phyloP scores from a whole-genome alignment of 768 basidiomycete genomes.

The Fistulinella prunicolor region DNA sequence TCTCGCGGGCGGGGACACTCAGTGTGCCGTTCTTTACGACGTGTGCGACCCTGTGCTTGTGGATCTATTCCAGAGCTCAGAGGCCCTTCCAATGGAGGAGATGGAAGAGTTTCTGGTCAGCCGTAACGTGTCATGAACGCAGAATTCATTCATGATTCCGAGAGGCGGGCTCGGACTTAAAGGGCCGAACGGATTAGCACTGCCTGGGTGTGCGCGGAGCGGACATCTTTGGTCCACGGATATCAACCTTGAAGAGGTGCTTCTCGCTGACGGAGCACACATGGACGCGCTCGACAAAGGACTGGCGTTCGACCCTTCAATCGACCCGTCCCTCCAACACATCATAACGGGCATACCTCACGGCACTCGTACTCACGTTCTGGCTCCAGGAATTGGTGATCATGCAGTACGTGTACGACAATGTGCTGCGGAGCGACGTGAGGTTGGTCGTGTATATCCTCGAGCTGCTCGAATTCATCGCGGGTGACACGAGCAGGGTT shows the following conservation, averaged over 20 bases:
- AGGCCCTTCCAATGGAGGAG: slow-evolving; percentile 93
- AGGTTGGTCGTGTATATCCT: slow-evolving; percentile 77
- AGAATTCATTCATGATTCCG: slow-evolving; percentile 80
- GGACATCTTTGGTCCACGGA: slow-evolving; percentile 82
- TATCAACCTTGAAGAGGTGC: slow-evolving; percentile 86
- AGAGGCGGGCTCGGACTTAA: slow-evolving; percentile 88
- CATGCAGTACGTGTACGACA: slow-evolving; percentile 79
- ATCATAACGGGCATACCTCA: slow-evolving; percentile 79
- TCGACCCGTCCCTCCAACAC: slow-evolving; percentile 94
- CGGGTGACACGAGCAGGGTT: slow-evolving; percentile 77
- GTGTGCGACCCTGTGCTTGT: slow-evolving; percentile 89
- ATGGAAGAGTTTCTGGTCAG: slow-evolving; percentile 95
- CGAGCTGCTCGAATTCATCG: slow-evolving; percentile 73
- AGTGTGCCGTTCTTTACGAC: slow-evolving; percentile 95
- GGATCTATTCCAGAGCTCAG: slow-evolving; percentile 93
- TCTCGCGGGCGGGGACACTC: slow-evolving; percentile 93
- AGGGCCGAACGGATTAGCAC: slow-evolving; percentile 78
- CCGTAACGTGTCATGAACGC: slow-evolving; percentile 82
- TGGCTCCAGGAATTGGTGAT: slow-evolving; percentile 84
- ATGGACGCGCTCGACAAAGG: slow-evolving; percentile 93
- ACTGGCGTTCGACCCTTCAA: slow-evolving; percentile 88
- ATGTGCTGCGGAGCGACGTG: slow-evolving; percentile 76
- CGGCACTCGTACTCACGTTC: slow-evolving; percentile 93
- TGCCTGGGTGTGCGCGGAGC: slow-evolving; percentile 79
- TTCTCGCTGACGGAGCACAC: slow-evolving; percentile 92